Evolutionary conservation across 371 early-diverging fungal species (phyloP).

Genomic region (Blastocladiella emersonii): DNA sequence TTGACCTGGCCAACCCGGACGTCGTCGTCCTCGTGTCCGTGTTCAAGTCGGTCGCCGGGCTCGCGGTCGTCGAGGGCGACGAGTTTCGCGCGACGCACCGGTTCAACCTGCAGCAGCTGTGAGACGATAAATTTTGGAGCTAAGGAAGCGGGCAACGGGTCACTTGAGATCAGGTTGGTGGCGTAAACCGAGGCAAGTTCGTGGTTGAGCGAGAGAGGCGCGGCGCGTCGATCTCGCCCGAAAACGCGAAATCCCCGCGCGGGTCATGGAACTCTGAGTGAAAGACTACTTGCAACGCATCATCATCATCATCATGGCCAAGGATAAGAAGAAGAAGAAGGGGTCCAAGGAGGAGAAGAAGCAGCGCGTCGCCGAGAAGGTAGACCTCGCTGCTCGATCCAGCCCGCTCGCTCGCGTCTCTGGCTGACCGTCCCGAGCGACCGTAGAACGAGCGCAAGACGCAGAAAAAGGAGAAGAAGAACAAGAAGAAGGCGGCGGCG

Average conservation of each 20-base stretch:
- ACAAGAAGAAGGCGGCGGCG: constrained; percentile 17
- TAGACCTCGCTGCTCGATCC: too few relatives aligned
- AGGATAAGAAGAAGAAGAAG: constrained; percentile 28
- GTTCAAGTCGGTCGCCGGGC: constrained; percentile 11
- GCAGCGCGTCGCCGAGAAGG: neutral
- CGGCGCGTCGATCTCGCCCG: too few relatives aligned
- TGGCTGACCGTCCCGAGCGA: neutral
- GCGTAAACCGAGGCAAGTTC: too few relatives aligned
- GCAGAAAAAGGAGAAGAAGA: constrained; percentile 25
- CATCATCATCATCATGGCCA: constrained; percentile 11
- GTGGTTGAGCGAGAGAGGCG: too few relatives aligned
- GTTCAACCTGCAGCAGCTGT: constrained; percentile 9
- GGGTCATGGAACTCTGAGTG: too few relatives aligned
- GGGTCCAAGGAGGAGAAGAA: constrained; percentile 18
- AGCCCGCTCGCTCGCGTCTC: neutral
- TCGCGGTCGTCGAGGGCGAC: constrained; percentile 6
- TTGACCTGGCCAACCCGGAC: constrained; percentile 8
- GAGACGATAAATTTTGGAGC: too few relatives aligned
- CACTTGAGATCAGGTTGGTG: too few relatives aligned
- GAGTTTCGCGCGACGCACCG: constrained; percentile 3
- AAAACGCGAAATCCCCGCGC: too few relatives aligned
- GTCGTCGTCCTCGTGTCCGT: constrained; percentile 9
- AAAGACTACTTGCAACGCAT: too few relatives aligned
- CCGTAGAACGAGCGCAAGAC: constrained; percentile 22
- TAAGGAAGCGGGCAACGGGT: too few relatives aligned